Conservation (phyloP, 257 asterid genomes). For the Forsythia suspensa region DNA sequence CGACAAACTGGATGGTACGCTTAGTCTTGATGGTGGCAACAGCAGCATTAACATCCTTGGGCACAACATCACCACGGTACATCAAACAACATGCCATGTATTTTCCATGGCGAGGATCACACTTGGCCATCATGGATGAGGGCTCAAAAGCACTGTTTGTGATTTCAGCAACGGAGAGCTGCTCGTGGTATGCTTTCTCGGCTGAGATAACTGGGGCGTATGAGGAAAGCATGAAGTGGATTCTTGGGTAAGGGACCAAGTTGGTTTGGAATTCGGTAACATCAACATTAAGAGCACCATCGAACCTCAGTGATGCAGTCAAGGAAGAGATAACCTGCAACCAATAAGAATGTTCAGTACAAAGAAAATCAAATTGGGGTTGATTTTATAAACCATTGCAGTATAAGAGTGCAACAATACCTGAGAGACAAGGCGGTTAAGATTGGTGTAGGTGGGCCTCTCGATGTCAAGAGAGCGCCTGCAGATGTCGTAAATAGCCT, state of each 20-base stretch:
- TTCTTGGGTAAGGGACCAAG: slow-evolving; percentile 47
- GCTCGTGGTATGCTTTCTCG: slow-evolving; percentile 37
- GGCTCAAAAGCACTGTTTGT: slow-evolving; percentile 51
- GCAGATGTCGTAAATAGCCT: slow-evolving; percentile 51
- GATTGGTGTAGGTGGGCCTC: slow-evolving; percentile 48
- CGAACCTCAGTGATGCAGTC: slow-evolving; percentile 48
- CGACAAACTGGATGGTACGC: slow-evolving; percentile 51
- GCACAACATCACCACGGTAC: slow-evolving; percentile 53
- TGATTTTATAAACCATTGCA: neutral
- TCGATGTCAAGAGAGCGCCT: slow-evolving; percentile 46
- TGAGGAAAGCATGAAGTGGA: slow-evolving; percentile 51
- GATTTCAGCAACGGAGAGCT: slow-evolving; percentile 48
- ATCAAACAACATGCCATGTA: slow-evolving; percentile 52
- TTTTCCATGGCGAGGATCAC: slow-evolving; percentile 52
- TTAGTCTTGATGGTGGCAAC: slow-evolving; percentile 45
- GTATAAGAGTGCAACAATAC: slow-evolving; percentile 7
- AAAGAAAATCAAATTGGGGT: neutral
- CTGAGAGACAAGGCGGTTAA: slow-evolving; percentile 48
- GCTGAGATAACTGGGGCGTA: slow-evolving; percentile 46
- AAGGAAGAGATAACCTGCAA: slow-evolving; percentile 49
- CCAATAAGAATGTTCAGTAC: neutral
- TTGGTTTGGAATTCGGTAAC: slow-evolving; percentile 48
- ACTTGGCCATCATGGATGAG: slow-evolving; percentile 50
- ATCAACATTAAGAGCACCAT: slow-evolving; percentile 44
- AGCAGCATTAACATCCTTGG: slow-evolving; percentile 45